Percentiles rank a stretch among this genome's conserved stretches.
phyloP scores from a whole-genome alignment of 1,284 basidiomycete genomes.

The Ganoderma lingzhi region DNA sequence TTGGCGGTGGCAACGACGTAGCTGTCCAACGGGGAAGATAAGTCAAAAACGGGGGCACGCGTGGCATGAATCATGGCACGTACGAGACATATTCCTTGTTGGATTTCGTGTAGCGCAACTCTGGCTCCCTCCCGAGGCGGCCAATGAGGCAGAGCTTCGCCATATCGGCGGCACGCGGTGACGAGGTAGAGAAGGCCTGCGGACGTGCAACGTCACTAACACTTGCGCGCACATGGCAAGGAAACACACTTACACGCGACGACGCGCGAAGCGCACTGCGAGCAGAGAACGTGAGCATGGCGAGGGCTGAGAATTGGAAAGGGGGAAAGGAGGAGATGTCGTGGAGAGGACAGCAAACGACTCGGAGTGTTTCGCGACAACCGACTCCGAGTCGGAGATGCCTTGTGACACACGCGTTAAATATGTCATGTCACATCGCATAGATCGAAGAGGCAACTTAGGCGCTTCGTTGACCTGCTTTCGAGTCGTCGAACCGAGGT shows the following conservation, averaged over 20 bases:
- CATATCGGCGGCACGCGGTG: slow-evolving; percentile 62
- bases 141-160: slow-evolving; percentile 83
- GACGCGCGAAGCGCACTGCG: slow-evolving; percentile 50
- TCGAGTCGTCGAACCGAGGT: background rate
- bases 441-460: slow-evolving; percentile 1
- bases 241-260: slow-evolving; percentile 53
- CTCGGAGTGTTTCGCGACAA: background rate
- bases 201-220: background rate
- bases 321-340: slow-evolving; percentile 11
- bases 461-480: slow-evolving; percentile 10
- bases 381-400: background rate
- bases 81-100: slow-evolving; percentile 82
- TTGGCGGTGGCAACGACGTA: slow-evolving; percentile 77
- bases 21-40: slow-evolving; percentile 42
- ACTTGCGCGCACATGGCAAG: background rate
- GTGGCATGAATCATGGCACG: slow-evolving; percentile 41
- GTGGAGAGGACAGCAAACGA: background rate
- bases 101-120: slow-evolving; percentile 69
- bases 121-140: slow-evolving; percentile 74
- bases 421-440: slow-evolving; percentile 21
- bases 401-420: slow-evolving; percentile 22
- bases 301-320: slow-evolving; percentile 9
- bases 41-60: background rate
- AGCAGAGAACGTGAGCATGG: slow-evolving; percentile 59
- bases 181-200: slow-evolving; percentile 76